Base-by-base conservation (phyloP, 83 land plant genomes). In the Picea abies region DNA sequence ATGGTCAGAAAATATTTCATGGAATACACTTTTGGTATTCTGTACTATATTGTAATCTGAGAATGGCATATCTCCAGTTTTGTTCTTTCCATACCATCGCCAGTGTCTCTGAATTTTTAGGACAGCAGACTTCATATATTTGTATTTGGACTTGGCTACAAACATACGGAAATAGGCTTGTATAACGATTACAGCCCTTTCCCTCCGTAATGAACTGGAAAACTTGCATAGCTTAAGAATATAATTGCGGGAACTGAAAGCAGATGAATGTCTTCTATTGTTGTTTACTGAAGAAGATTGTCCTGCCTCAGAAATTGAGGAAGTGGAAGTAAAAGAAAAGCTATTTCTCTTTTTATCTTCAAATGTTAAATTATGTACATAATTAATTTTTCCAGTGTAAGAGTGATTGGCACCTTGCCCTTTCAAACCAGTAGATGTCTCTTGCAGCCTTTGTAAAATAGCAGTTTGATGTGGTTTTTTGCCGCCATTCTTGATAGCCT, bases 81-180 rank as follows among this genome's bases (percentile, higher is more conserved):
- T 44, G 47, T 44, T 68, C 14, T 15, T 29, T 68, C 71, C 25
- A 25, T 44, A 77, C 14, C 32, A n/a, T 5, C 35, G 64, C 79
- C 79, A 78, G 32, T 22, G 19, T 23, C 79, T 23, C 39, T 78
- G 79, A 23, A 78, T 78, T 12, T 52, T 49, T 49, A 78, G 15
- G 35, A 49, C 60, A 78, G 26, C 64, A 49, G 12, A 78, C 41
- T 16, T 49, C 62, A 49, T 52, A 23, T 41, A 23, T 49, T 78
- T 78, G 35, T 78, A 78, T 16, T 49, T 35, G n/a, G 35, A 25
- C 62, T 58, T 78, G 64, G 17, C 25, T 49, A 77, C 20, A 49
- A 49, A 49, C 79, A 77, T 77, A 16, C 79, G 79, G 32, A 39
- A 77, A 77, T 77, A 77, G 25, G 79, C 16, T 58, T 77, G 79